These are phyloP conservation scores for Paragyromitra xinjiangensis DNA, from an alignment of 495 filamentous ascomycete species.

Conservation along the genomic window DNA sequence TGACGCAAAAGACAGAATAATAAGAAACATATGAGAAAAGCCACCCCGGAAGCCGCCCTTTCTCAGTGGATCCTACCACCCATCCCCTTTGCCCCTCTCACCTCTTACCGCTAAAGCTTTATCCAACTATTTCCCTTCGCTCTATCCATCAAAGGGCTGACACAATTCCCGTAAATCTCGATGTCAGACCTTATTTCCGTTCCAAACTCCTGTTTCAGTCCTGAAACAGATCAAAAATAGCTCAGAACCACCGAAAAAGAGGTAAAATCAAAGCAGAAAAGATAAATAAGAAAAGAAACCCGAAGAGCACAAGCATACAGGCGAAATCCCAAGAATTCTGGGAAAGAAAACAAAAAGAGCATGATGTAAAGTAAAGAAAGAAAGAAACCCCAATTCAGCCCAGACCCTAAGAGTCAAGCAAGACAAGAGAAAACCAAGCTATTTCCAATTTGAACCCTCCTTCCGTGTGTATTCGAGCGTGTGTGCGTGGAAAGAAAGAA, in stretches of 20 bases:
- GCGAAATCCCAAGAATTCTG: constrained; percentile 40
- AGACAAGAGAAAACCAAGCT: constrained; percentile 40
- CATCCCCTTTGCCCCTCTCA: neutral
- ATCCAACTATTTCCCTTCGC: neutral
- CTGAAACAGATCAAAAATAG: neutral
- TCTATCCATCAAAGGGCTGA: constrained; percentile 21
- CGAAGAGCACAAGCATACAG: constrained; percentile 55
- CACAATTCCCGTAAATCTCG: constrained; percentile 11
- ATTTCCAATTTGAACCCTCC: constrained; percentile 46
- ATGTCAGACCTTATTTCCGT: neutral
- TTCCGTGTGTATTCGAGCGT: constrained; percentile 42
- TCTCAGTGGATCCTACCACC: constrained; percentile 38
- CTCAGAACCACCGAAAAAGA: constrained; percentile 21
- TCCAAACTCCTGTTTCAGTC: constrained; percentile 1
- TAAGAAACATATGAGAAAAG: constrained; percentile 31
- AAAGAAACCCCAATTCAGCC: constrained; percentile 38
- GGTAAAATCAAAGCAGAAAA: constrained; percentile 27
- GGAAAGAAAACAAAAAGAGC: constrained; percentile 43
- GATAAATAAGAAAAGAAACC: constrained; percentile 52
- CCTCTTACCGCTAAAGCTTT: constrained; percentile 19
- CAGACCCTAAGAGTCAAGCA: constrained; percentile 8
- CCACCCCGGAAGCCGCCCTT: constrained; percentile 55
- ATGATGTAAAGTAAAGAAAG: constrained; percentile 23
- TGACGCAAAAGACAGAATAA: constrained; percentile 35
- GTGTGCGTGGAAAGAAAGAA: constrained; percentile 48